phyloP scores from a whole-genome alignment of 352 stramenopile species.

The Phytophthora ramorum region DNA sequence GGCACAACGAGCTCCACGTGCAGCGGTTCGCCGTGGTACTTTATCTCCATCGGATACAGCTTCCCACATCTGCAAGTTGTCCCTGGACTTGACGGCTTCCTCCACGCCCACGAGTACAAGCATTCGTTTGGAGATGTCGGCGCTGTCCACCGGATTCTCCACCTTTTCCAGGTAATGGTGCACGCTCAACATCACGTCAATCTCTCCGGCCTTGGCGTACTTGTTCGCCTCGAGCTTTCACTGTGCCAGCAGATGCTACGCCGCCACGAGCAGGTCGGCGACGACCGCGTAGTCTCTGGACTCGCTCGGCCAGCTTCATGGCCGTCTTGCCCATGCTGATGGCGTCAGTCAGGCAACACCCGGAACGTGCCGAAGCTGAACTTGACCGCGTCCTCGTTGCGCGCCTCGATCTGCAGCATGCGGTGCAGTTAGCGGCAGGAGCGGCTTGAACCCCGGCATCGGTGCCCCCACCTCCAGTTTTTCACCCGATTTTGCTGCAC shows the following conservation, averaged over 20 bases:
- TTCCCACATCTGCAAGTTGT: conserved; percentile 61
- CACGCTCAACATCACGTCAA: conserved; percentile 77
- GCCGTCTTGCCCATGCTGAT: conserved; percentile 89
- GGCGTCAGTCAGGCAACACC: conserved; percentile 74
- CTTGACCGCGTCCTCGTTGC: conserved; percentile 60
- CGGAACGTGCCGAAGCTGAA: conserved; percentile 83
- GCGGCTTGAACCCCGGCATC: too few relatives aligned
- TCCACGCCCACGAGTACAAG: conserved; percentile 84
- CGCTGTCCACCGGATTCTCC: conserved; percentile 29
- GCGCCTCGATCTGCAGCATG: too few relatives aligned
- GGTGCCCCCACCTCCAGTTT: too few relatives aligned
- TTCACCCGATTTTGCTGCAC: too few relatives aligned
- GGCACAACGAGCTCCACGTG: conserved; percentile 50
- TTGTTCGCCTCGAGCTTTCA: conserved; percentile 85
- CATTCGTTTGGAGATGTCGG: conserved; percentile 76
- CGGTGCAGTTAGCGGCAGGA: too few relatives aligned
- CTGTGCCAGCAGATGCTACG: conserved; percentile 80
- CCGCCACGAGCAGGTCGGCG: conserved; percentile 76
- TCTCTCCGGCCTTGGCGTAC: conserved; percentile 67
- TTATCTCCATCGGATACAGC: conserved; percentile 57
- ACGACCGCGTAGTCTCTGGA: conserved; percentile 52
- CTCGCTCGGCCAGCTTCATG: conserved; percentile 79
- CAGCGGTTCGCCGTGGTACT: conserved; percentile 42
- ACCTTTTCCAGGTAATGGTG: conserved; percentile 59
- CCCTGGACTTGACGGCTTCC: conserved; percentile 68